Base-by-base conservation (phyloP, 129 eudicot genomes). In the Flaveria trinervia region DNA sequence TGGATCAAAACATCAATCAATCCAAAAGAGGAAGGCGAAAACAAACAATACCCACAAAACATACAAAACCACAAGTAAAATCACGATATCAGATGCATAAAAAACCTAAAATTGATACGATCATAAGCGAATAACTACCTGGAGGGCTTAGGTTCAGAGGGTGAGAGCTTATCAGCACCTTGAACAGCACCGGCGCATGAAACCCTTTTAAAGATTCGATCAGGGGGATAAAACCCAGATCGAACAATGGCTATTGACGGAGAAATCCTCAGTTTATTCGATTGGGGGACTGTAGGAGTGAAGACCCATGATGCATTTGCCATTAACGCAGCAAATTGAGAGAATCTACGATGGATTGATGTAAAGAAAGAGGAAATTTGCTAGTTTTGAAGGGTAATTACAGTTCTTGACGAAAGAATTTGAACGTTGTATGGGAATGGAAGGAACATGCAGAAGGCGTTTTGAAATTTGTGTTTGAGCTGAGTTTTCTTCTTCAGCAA, bases 241-340 rank as follows among this genome's bases (percentile, higher is more conserved):
- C 85, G 89, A 84, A 78, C 76, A 41, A 83, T n/a, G 81, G 81
- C 71, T 45, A 77, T 48, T 2, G 79, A 87, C 57, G 86, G 72
- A 28, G 70, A 62, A 73, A 76, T 72, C 66, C 76, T 75, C 44
- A 76, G 72, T 81, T 84, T 68, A 22, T 52, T 52, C 2, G 82
- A 52, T 66, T 75, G 65, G 25, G 88, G 84, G 48, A 77, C 60
- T 44, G 82, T 48, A 16, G 90, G 87, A 41, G 84, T 60, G 75
- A 75, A 84, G 25, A 80, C 62, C 79, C 92, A 86, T 12, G 81
- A 85, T 65, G 92, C 91, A 81, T 73, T 87, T 65, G 90, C 89
- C 97, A 92, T 92, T 77, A 54, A n/a, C 3, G 3, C 78, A 39
- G 25, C 51, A 43, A 78, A 65, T 76, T 7, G 15, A 67, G 25